These are phyloP conservation scores for Coprinellus micaceus DNA, from an alignment of 768 basidiomycete genomes.

Conservation along the genomic window DNA sequence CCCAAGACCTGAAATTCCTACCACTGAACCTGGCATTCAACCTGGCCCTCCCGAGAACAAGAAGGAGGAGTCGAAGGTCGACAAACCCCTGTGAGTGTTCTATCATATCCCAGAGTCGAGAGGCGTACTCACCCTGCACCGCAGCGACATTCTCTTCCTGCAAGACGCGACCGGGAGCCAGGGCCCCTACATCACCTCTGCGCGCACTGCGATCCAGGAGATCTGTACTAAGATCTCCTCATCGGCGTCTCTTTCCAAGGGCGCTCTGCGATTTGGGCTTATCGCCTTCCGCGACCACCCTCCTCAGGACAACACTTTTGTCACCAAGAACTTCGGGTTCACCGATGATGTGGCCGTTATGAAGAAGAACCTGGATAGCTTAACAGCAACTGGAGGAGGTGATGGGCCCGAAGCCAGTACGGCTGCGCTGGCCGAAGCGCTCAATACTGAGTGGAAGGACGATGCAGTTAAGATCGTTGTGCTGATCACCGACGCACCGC, in stretches of 20 bases:
- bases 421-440: slow-evolving; percentile 46
- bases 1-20: no score
- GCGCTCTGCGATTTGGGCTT: slow-evolving; percentile 8
- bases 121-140: background rate
- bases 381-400: slow-evolving; percentile 42
- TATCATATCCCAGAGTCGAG: no score
- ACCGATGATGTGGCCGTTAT: slow-evolving; percentile 43
- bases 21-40: no score
- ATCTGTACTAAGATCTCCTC: slow-evolving; percentile 45
- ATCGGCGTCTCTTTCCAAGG: slow-evolving; percentile 6
- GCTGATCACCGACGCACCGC: slow-evolving; percentile 55
- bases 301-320: slow-evolving; percentile 50
- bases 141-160: slow-evolving; percentile 14
- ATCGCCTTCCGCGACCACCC: slow-evolving; percentile 40
- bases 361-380: slow-evolving; percentile 38
- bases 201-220: slow-evolving; percentile 45
- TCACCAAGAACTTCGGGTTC: slow-evolving; percentile 49
- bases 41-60: no score
- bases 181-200: slow-evolving; percentile 36
- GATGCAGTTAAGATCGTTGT: slow-evolving; percentile 51
- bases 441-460: slow-evolving; percentile 47
- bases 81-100: no score
- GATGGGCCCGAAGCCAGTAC: slow-evolving; percentile 61
- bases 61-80: no score
- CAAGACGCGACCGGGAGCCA: slow-evolving; percentile 42